Evolutionary conservation across 2,329 filamentous ascomycete species (phyloP).

Genomic region (Helotiales sp.): DNA sequence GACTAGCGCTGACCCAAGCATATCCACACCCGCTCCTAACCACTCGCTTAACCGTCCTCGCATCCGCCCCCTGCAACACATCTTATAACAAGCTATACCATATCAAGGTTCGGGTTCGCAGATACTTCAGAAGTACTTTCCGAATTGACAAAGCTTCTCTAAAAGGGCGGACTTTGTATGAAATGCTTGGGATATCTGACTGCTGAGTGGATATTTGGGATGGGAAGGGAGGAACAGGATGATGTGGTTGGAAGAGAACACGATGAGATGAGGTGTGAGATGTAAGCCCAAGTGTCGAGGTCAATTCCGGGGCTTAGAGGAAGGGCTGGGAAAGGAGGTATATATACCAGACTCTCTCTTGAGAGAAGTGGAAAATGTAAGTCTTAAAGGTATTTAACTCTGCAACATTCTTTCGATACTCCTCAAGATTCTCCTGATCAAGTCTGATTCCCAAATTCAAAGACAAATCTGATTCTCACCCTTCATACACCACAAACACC

Average conservation of each 20-base stretch:
- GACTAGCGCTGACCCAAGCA: conserved; percentile 5
- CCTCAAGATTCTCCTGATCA: neutral
- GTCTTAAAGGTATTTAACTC: neutral
- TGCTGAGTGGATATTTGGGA: neutral
- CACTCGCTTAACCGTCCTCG: conserved; percentile 1
- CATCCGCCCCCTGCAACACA: conserved; percentile 8
- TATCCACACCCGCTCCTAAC: neutral
- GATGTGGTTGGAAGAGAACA: neutral
- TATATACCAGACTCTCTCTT: neutral
- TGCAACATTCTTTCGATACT: neutral
- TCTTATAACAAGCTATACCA: neutral
- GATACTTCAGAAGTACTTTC: no score
- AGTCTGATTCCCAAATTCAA: no score
- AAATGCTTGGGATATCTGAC: neutral
- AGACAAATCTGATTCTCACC: neutral
- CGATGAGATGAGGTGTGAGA: neutral
- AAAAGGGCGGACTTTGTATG: neutral
- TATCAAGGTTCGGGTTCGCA: conserved; percentile 4
- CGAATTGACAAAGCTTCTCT: neutral
- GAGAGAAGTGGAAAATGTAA: neutral
- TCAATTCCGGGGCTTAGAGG: neutral
- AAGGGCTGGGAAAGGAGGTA: neutral
- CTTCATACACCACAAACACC: neutral
- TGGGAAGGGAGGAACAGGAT: neutral
- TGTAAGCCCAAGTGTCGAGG: neutral